phyloP scores from a whole-genome alignment of 148 eudicot species.

The Nepenthes gracilis region DNA sequence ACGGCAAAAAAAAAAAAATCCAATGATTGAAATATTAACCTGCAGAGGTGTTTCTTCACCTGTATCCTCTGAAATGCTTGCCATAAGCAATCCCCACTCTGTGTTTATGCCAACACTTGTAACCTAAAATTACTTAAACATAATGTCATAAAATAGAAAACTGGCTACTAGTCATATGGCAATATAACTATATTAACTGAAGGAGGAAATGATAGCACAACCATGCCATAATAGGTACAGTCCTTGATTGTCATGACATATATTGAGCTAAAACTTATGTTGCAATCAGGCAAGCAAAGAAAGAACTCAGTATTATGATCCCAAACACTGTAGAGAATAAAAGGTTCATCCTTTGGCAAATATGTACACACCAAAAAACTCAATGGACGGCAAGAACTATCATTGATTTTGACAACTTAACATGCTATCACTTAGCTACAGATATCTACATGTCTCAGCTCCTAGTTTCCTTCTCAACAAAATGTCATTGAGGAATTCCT shows the following conservation, averaged over 20 bases:
- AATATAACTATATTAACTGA: background rate
- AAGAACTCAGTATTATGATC: no score
- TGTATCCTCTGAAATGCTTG: conserved; percentile 93
- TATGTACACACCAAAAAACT: no score
- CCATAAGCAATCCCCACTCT: conserved; percentile 98
- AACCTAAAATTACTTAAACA: conserved; percentile 36
- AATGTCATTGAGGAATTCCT: no score
- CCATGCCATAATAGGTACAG: background rate
- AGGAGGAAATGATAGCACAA: background rate
- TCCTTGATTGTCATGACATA: background rate
- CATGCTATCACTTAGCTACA: no score
- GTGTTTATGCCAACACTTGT: conserved; percentile 92
- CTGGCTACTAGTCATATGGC: background rate
- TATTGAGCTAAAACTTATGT: background rate
- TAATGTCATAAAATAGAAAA: background rate
- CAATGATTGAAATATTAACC: conserved; percentile 23
- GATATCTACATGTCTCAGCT: no score
- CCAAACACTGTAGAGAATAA: no score
- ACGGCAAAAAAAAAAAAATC: background rate
- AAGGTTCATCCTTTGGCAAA: no score
- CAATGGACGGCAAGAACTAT: no score
- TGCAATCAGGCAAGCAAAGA: no score
- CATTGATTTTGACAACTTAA: no score
- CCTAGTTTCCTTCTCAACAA: no score
- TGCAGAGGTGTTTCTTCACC: conserved; percentile 99